Conservation (phyloP, 345 rosid species). For the Acer saccharum region DNA sequence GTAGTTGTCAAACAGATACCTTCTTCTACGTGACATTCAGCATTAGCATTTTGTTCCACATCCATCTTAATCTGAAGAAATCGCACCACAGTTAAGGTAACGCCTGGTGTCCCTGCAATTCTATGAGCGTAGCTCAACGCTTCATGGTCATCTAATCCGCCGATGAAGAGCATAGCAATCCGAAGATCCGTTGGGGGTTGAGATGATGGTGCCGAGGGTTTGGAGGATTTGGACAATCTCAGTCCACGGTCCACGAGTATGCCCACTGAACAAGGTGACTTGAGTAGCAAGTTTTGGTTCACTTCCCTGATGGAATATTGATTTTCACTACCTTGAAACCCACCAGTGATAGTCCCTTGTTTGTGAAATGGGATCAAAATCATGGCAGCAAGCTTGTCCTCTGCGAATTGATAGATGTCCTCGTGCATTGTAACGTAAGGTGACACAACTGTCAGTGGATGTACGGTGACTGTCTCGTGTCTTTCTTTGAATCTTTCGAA, state of each 20-base stretch:
- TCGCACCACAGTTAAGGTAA: slow-evolving; percentile 19
- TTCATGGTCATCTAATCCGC: slow-evolving; percentile 33
- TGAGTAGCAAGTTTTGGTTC: slow-evolving; percentile 21
- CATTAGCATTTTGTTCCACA: not conserved
- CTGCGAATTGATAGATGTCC: slow-evolving; percentile 28
- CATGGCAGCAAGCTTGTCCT: slow-evolving; percentile 29
- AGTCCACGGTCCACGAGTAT: slow-evolving; percentile 36
- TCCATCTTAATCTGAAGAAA: slow-evolving; percentile 14
- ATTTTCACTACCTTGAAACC: slow-evolving; percentile 9
- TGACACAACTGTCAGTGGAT: slow-evolving; percentile 32
- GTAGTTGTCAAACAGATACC: no score
- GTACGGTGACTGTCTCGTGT: not conserved
- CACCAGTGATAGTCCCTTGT: slow-evolving; percentile 6
- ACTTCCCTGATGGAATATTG: not conserved
- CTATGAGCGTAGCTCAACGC: slow-evolving; percentile 31
- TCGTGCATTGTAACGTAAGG: slow-evolving; percentile 35
- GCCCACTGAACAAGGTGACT: slow-evolving; percentile 31
- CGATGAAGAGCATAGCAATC: slow-evolving; percentile 29
- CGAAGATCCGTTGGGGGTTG: not conserved
- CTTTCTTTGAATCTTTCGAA: slow-evolving; percentile 15
- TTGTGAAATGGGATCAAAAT: slow-evolving; percentile 36
- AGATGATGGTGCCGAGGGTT: not conserved
- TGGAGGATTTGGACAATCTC: not conserved
- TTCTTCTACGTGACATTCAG: no score
- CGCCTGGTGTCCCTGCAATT: slow-evolving; percentile 18